A percentile compares a stretch with the other conserved stretches of the same genome.
These are phyloP conservation scores for Pleurozium schreberi DNA, from an alignment of 225 moss, liverwort and hornwort species.

Conservation along the genomic window DNA sequence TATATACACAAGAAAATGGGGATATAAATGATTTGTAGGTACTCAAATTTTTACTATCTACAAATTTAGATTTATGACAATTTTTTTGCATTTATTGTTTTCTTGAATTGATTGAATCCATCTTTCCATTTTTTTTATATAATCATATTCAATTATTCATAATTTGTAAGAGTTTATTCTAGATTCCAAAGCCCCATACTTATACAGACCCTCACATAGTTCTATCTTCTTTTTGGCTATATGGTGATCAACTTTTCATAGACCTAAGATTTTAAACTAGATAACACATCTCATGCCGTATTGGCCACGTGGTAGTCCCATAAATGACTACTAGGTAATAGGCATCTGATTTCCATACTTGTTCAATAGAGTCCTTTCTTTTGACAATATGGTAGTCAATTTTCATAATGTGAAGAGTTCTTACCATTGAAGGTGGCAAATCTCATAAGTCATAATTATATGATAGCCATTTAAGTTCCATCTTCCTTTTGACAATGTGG, in stretches of 20 bases:
- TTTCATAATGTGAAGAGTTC: no score
- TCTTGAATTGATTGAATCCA: not conserved
- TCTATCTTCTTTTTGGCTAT: not conserved
- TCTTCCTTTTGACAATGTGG: no score
- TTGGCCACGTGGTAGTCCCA: not conserved
- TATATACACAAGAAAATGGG: no score
- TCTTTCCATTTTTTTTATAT: not conserved
- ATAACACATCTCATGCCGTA: not conserved
- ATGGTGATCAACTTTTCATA: not conserved
- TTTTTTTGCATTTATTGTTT: not conserved
- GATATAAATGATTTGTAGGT: no score
- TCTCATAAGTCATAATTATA: no score
- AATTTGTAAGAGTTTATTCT: not conserved
- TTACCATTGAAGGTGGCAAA: no score
- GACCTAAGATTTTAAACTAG: not conserved
- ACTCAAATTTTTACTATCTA: no score
- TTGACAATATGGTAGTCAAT: not conserved
- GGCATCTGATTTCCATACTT: no score
- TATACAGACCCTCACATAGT: accelerated
- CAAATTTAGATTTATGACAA: not conserved
- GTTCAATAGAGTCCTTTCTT: not conserved
- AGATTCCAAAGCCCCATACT: not conserved
- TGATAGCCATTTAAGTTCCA: no score
- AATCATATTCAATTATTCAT: not conserved
- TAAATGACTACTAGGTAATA: no score